Evolutionary conservation across 2,329 filamentous ascomycete genomes (phyloP).

Genomic region (Atkinsonella hypoxylon): DNA sequence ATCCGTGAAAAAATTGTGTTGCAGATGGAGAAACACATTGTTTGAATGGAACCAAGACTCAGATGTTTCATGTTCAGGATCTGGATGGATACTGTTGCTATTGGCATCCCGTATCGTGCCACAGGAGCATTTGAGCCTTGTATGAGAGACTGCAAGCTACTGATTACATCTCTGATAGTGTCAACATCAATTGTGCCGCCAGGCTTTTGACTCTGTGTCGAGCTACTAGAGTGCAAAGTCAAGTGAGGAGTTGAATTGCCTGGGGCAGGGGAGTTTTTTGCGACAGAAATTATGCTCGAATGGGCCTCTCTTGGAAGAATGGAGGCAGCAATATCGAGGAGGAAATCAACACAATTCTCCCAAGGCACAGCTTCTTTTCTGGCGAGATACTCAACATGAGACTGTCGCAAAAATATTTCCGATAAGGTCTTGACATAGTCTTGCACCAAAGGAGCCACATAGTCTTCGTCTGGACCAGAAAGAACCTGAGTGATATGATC

Average conservation of each 20-base stretch:
- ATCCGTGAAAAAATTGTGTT: constrained; percentile 57
- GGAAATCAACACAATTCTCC: constrained; percentile 59
- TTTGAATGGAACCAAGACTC: constrained; percentile 52
- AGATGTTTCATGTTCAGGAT: constrained; percentile 49
- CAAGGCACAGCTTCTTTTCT: constrained; percentile 46
- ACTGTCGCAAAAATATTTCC: constrained; percentile 56
- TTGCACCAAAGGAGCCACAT: constrained; percentile 57
- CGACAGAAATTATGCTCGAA: neutral
- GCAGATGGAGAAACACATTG: constrained; percentile 62
- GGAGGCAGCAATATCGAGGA: constrained; percentile 47
- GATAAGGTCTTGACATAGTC: constrained; percentile 71
- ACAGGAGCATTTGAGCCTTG: constrained; percentile 58
- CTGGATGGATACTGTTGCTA: constrained; percentile 44
- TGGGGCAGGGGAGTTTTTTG: constrained; percentile 30
- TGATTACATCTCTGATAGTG: constrained; percentile 31
- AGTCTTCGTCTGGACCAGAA: constrained; percentile 44
- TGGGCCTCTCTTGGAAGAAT: constrained; percentile 28
- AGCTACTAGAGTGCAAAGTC: constrained; percentile 17
- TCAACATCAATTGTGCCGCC: constrained; percentile 18
- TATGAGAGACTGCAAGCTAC: constrained; percentile 53
- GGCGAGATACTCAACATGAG: constrained; percentile 71
- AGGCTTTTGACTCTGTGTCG: constrained; percentile 20
- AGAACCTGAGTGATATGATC: constrained; percentile 73
- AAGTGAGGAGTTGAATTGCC: constrained; percentile 19
- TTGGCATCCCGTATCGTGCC: constrained; percentile 37